phyloP scores from a whole-genome alignment of 2,329 filamentous ascomycete genomes.

The Neonectria faginata region DNA sequence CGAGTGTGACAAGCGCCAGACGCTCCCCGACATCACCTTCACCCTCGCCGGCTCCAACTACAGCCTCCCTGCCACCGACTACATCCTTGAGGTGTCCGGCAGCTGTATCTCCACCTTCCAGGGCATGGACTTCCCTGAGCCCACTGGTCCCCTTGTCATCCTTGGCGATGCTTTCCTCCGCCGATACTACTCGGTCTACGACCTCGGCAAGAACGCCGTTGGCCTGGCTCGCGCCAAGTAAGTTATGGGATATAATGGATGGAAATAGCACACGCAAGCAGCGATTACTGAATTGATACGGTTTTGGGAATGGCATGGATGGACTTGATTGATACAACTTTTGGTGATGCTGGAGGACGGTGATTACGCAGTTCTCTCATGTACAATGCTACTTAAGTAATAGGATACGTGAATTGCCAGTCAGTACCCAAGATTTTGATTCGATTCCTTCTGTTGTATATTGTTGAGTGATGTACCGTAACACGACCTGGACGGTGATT shows the following conservation, averaged over 20 bases:
- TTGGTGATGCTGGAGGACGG: conserved; percentile 16
- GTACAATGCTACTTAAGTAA: conserved; percentile 39
- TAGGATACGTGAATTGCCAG: conserved; percentile 33
- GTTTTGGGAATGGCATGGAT: conserved; percentile 34
- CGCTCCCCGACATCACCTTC: conserved; percentile 91
- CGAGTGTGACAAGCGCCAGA: conserved; percentile 85
- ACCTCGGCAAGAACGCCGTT: conserved; percentile 88
- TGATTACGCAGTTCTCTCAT: conserved; percentile 29
- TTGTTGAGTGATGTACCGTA: neutral
- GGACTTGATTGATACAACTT: conserved; percentile 28
- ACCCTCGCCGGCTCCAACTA: conserved; percentile 93
- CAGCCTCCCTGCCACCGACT: conserved; percentile 88
- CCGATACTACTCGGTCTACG: conserved; percentile 95
- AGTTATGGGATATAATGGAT: conserved; percentile 34
- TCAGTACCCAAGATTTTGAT: neutral
- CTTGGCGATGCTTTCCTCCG: conserved; percentile 89
- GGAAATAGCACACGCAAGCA: conserved; percentile 34
- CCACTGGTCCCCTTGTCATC: conserved; percentile 91
- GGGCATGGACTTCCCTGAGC: conserved; percentile 92
- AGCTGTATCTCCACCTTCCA: conserved; percentile 98
- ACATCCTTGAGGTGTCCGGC: conserved; percentile 94
- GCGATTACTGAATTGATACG: conserved; percentile 34
- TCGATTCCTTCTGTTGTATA: neutral
- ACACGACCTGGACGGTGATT: neutral
- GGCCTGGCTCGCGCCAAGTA: conserved; percentile 87